These are phyloP conservation scores for Coprinopsis marcescibilis DNA, from an alignment of 768 basidiomycete species.

Conservation along the genomic window DNA sequence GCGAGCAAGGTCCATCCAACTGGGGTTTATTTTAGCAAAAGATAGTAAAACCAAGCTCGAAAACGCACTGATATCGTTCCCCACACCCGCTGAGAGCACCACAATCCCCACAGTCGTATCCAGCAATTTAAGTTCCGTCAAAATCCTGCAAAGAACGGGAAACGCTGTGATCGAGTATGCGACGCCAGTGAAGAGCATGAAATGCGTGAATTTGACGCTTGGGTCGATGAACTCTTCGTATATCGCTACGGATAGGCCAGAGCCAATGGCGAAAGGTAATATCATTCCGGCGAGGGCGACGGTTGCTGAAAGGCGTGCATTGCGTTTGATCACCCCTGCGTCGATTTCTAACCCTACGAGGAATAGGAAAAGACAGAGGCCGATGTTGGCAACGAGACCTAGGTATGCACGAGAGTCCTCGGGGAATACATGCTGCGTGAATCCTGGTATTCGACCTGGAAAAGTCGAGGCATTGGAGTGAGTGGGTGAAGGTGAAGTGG, in stretches of 20 bases:
- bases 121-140: conserved; percentile 86
- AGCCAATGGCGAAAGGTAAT: conserved; percentile 84
- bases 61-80: conserved; percentile 62
- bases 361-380: conserved; percentile 84
- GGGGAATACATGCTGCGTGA: conserved; percentile 84
- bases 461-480: too few species aligned
- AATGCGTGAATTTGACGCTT: conserved; percentile 72
- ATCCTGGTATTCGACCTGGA: conserved; percentile 85
- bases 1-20: conserved; percentile 87
- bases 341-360: conserved; percentile 94
- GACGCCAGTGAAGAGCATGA: conserved; percentile 92
- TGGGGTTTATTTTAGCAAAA: conserved; percentile 12
- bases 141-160: conserved; percentile 80
- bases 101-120: conserved; percentile 91
- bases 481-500: neutral
- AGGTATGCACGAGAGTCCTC: conserved; percentile 65
- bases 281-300: conserved; percentile 82
- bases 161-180: conserved; percentile 88
- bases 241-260: conserved; percentile 54
- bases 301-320: conserved; percentile 58
- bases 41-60: neutral
- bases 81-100: conserved; percentile 89
- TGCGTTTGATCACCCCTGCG: conserved; percentile 65
- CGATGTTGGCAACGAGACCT: conserved; percentile 84
- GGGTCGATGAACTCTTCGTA: conserved; percentile 71